Evolutionary conservation across 352 stramenopile genomes (phyloP).

Genomic region (Plasmopara viticola): DNA sequence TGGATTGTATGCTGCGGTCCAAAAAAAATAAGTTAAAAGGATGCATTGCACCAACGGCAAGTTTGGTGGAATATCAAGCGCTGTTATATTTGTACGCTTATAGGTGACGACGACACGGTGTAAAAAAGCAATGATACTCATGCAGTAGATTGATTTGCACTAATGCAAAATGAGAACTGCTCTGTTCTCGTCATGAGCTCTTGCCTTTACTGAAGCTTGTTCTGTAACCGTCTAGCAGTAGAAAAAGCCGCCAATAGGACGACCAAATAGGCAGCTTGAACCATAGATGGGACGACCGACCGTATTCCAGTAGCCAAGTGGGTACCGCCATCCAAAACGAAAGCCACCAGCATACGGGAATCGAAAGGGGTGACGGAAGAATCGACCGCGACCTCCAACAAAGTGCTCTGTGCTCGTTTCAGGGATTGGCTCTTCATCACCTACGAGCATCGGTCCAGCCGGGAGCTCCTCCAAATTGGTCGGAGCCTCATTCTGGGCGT

Average conservation of each 20-base stretch:
- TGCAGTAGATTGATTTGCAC: neutral
- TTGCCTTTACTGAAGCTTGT: neutral
- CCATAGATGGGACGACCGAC: conserved; percentile 30
- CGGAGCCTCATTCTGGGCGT: neutral
- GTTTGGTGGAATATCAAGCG: too few species aligned
- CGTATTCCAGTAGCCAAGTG: conserved; percentile 34
- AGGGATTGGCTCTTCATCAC: neutral
- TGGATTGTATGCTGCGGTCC: too few species aligned
- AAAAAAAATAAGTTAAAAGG: too few species aligned
- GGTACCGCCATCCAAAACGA: neutral
- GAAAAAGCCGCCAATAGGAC: conserved; percentile 29
- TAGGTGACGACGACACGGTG: too few species aligned
- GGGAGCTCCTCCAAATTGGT: neutral
- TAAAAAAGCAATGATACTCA: too few species aligned
- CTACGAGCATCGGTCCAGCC: neutral
- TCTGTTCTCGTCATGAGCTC: neutral
- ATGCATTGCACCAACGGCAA: too few species aligned
- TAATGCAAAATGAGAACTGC: neutral
- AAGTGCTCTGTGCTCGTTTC: neutral
- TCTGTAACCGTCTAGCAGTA: conserved; percentile 26
- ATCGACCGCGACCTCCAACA: neutral
- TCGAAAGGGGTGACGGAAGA: neutral
- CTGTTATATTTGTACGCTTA: too few species aligned
- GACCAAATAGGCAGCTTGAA: conserved; percentile 24
- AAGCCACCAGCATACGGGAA: neutral